phyloP scores from a whole-genome alignment of 768 basidiomycete species.

The Boletus pseudopeckii region DNA sequence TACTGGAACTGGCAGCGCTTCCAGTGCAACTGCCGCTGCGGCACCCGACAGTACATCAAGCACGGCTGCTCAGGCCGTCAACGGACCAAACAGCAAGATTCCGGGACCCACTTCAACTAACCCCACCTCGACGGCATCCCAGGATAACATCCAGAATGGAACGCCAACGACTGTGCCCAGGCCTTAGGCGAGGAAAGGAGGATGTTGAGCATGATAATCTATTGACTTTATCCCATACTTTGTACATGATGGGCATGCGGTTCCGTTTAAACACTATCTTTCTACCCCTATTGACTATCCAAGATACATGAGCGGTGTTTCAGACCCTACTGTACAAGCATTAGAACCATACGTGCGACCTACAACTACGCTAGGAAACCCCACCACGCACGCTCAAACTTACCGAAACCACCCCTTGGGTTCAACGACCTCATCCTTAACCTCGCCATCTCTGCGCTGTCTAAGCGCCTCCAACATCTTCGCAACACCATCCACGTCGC shows the following conservation, averaged over 20 bases:
- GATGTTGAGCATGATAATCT: not conserved
- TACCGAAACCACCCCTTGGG: slow-evolving; percentile 58
- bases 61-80: not conserved
- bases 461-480: slow-evolving; percentile 61
- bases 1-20: too few relatives aligned
- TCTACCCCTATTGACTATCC: too few relatives aligned
- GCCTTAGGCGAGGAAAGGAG: not conserved
- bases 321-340: not conserved
- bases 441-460: slow-evolving; percentile 66
- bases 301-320: not conserved
- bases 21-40: not conserved
- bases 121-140: too few relatives aligned
- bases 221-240: not conserved
- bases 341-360: not conserved
- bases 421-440: slow-evolving; percentile 37
- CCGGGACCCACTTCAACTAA: too few relatives aligned
- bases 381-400: not conserved
- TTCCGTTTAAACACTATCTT: too few relatives aligned
- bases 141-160: not conserved
- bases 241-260: too few relatives aligned
- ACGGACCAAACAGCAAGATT: not conserved
- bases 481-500: slow-evolving; percentile 68
- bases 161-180: too few relatives aligned
- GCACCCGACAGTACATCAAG: not conserved
- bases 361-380: not conserved